Base-by-base conservation (phyloP, 768 basidiomycete species). In the Neoboletus magnificus region DNA sequence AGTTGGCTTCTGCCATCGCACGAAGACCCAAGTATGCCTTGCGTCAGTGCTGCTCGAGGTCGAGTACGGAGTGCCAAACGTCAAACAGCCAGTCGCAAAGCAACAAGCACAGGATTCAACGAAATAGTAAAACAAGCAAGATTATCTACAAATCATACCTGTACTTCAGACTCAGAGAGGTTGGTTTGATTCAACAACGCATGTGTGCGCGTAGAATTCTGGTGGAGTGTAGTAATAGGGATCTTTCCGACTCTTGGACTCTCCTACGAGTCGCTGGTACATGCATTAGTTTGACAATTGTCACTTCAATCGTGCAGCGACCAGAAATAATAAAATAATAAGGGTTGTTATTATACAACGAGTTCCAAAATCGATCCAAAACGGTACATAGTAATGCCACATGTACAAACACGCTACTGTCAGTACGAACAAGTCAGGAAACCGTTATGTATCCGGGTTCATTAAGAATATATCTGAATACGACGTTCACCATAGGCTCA, bases 1-100 rank as follows among this genome's bases (percentile, higher is more conserved):
- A 54, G 52, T 61, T 67, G 48, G 56, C 56, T 42, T 40, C 50
- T 48, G 58, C 48, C 71, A 73, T 73, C 50, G 47, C 50, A 55
- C 44, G 25, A 35, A 39, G 52, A 51, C 43, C 49, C 32, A 20
- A n/a, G 37, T 39, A 29, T 23, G 52, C 46, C 50, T 56, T 54
- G 47, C 22, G 52, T 52, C 51, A 25, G 54, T 36, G 36, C 37
- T 41, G 48, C 53, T 59, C 18, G 47, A 48, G 46, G 39, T 48
- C 42, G 40, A 39, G 48, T 40, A 5, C 20, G 23, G 40, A 39
- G 48, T 40, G 6, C 20, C 23, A 18, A 57, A 48, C 23, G 44
- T 41, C 50, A 12, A n/a, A 49, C 53, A 43, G 37, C 29, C 22
- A 37, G 50, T 48, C 27, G 15, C 40, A 30, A 56, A 18, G 46